These are phyloP conservation scores for Talaromyces nanjingensis DNA, from an alignment of 495 filamentous ascomycete species.

Conservation along the genomic window DNA sequence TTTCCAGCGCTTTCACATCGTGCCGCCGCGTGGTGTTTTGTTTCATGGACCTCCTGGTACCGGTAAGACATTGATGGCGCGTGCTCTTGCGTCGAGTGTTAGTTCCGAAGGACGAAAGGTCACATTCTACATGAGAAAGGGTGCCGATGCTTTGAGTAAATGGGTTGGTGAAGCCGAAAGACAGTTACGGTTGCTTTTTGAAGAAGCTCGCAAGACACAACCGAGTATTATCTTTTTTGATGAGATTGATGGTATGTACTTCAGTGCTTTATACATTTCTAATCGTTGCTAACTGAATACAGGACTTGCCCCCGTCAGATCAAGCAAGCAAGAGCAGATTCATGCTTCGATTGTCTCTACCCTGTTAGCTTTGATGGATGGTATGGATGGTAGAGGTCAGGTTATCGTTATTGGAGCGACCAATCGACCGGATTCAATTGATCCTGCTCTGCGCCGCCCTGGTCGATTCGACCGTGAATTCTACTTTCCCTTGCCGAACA, in stretches of 20 bases:
- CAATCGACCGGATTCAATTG: constrained; percentile 95
- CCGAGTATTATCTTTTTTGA: constrained; percentile 99
- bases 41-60: constrained; percentile 97
- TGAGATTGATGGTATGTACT: constrained; percentile 91
- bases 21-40: constrained; percentile 85
- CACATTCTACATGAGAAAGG: constrained; percentile 98
- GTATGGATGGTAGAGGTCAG: constrained; percentile 96
- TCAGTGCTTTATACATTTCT: too few species aligned
- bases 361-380: constrained; percentile 92
- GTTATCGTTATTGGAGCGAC: constrained; percentile 98
- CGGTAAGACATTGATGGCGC: constrained; percentile 90
- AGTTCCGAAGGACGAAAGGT: constrained; percentile 80
- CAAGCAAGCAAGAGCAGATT: constrained; percentile 96
- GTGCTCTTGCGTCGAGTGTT: constrained; percentile 80
- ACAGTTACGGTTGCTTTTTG: constrained; percentile 86
- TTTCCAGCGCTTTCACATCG: constrained; percentile 86
- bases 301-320: constrained; percentile 85
- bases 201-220: constrained; percentile 90
- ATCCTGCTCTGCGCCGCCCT: constrained; percentile 93
- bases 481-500: constrained; percentile 87
- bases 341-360: constrained; percentile 98
- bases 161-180: constrained; percentile 98
- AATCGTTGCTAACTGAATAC: not conserved
- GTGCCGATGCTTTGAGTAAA: constrained; percentile 93
- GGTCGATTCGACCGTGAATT: constrained; percentile 97